Base-by-base conservation (phyloP, 2,329 filamentous ascomycete genomes). In the Mollisia scopiformis region DNA sequence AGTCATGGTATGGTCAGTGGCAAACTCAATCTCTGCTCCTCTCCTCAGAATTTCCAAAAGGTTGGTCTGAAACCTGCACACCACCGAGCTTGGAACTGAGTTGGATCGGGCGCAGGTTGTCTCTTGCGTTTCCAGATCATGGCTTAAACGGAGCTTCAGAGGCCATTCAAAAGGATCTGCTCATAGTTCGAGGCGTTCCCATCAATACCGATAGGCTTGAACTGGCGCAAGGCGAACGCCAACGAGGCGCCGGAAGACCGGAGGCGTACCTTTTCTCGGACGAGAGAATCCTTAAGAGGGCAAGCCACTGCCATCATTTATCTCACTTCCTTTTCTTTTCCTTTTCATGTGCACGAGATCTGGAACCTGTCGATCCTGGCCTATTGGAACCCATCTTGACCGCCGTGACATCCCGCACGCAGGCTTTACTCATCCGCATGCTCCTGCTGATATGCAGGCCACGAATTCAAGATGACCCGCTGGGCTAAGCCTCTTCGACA, bases 381-480 rank as follows among this genome's bases (percentile, higher is more conserved):
- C 43, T 47, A 31, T 51, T 14, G 14, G 11, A 33, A 28, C 5
- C n/a, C 27, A n/a, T n/a, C n/a, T 33, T 51, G 31, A 59, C 51
- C 50, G 41, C 49, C 43, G 33, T 19, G 39, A 43, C 39, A 43
- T n/a, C 39, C 39, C 33, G 30, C 33, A 28, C 47, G 31, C 31
- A 31, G 56, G 35, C 57, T 55, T 55, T 49, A n/a, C 57, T 55
- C 57, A 50, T 31, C 50, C 41, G 14, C 50, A 47, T 55, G 57
- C 41, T 59, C 50, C n/a, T n/a, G n/a, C n/a, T n/a, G n/a, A n/a
- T n/a, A 59, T 59, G 51, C 57, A 59, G 39, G 57, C 57, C 57
- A 59, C 49, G 49, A 59, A 59, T 47, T 54, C 50, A 37, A 55
- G 41, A 50, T 33, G 39, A 41, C 50, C 49, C 49, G 33, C 57